Evolutionary conservation across 495 filamentous ascomycete species (phyloP), one percentile per base, ranked within the genome.

Genomic region (Penicillium dipodomyicola): DNA sequence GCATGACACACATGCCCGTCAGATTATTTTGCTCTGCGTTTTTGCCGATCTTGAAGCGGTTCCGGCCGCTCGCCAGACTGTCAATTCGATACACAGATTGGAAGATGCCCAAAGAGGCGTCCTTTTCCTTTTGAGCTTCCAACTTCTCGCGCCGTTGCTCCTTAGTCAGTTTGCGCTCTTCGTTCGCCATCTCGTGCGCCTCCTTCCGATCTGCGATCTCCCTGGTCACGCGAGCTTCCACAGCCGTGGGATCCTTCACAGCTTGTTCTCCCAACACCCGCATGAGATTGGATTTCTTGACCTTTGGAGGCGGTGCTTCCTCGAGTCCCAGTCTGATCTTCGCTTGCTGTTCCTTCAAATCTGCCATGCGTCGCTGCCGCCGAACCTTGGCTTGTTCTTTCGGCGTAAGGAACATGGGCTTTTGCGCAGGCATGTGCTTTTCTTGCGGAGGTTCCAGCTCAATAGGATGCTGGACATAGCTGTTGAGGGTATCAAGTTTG

Each of bases 231-330:
- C 90, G 84, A 35, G 94, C 92, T 73, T 99, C 94, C 30, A 97
- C 92, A 19, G 94, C 94, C 2, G 94, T 99, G 10, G 94, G 94
- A 68, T 99, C 94, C 64, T 96, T 96, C 62, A 99, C 92, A 3
- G 94, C 94, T 70, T 96, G 89, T 66, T 97, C 91, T 42, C 94
- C 94, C n/a, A 97, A 77, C 4, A 99, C 94, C 45, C 92, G 87
- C 94, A 98, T 97, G 52, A 98, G 79, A 67, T 98, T 98, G 48
- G 84, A 86, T 69, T 93, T 94, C 73, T 96, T 97, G 61, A 97
- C 88, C 70, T 97, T 97, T 10, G 94, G 93, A 23, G 93, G 87
- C 8, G 91, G 89, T 6, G 95, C 89, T 2, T 90, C 89, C 54
- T 90, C 86, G 8, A 98, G 84, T 48, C 94, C 94, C 4, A 98